These are phyloP conservation scores for Geranium incanum DNA, from an alignment of 441 rosid genomes.

Conservation along the genomic window DNA sequence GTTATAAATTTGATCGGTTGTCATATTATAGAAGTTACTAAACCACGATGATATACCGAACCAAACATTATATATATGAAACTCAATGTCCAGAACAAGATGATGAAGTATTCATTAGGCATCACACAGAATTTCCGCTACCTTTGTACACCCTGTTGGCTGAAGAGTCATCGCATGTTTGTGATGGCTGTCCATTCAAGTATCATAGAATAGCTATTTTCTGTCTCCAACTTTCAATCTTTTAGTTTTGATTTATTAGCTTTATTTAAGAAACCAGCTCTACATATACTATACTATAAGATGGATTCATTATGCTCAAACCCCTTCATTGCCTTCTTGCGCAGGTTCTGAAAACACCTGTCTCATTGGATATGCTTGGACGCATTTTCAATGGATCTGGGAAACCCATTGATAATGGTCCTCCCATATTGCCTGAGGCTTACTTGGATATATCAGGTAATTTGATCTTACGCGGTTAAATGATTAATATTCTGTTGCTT, in stretches of 20 bases:
- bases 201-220: background rate
- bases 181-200: too few species aligned
- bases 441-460: slow-evolving; percentile 90
- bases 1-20: too few species aligned
- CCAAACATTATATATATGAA: too few species aligned
- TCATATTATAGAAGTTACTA: too few species aligned
- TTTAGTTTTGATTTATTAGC: background rate
- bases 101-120: too few species aligned
- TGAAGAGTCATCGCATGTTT: too few species aligned
- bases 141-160: too few species aligned
- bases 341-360: slow-evolving; percentile 53
- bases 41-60: too few species aligned
- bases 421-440: slow-evolving; percentile 94
- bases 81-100: too few species aligned
- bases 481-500: background rate
- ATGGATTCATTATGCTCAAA: background rate
- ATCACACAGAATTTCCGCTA: too few species aligned
- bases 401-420: slow-evolving; percentile 98
- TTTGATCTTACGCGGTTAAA: slow-evolving; percentile 16
- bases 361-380: slow-evolving; percentile 74
- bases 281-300: background rate
- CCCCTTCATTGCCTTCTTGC: slow-evolving; percentile 17
- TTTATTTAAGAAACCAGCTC: background rate
- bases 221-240: background rate
- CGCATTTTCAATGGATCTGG: slow-evolving; percentile 34